Percentiles rank a stretch among this genome's conserved stretches.
phyloP scores from a whole-genome alignment of 129 eudicot genomes.

The Dittrichia graveolens region DNA sequence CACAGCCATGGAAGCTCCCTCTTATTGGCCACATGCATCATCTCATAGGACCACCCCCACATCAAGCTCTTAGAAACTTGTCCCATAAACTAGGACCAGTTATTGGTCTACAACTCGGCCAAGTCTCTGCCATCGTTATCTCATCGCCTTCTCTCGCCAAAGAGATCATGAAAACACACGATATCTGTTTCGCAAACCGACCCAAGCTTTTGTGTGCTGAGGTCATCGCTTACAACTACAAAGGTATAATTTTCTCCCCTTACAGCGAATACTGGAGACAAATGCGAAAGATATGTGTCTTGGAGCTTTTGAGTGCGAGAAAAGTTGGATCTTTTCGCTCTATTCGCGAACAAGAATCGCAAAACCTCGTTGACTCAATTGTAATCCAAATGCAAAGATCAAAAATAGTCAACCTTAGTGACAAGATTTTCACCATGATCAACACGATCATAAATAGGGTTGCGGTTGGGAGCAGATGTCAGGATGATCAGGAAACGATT shows the following conservation, averaged over 20 bases:
- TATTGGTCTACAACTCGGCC: neutral
- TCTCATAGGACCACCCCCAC: slow-evolving; percentile 8
- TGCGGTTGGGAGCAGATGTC: no score
- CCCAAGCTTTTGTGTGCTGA: neutral
- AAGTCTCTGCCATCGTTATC: slow-evolving; percentile 11
- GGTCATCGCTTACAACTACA: neutral
- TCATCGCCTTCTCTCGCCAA: neutral
- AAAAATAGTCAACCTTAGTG: no score
- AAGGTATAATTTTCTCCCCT: neutral
- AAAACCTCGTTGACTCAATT: neutral
- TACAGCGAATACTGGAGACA: slow-evolving; percentile 8
- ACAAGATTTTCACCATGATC: no score
- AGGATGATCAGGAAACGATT: no score
- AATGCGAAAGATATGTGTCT: slow-evolving; percentile 1
- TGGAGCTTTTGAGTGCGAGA: neutral
- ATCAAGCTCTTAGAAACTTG: neutral
- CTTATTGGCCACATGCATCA: slow-evolving; percentile 8
- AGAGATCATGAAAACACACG: neutral
- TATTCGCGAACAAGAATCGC: neutral
- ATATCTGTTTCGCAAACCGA: neutral
- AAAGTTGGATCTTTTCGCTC: neutral
- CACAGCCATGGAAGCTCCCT: slow-evolving; percentile 21
- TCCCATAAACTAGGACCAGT: slow-evolving; percentile 10
- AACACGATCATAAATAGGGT: no score
- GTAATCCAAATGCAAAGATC: neutral